Conservation (phyloP, 2,329 filamentous ascomycete genomes). For the Hymenoscyphus fraxineus region DNA sequence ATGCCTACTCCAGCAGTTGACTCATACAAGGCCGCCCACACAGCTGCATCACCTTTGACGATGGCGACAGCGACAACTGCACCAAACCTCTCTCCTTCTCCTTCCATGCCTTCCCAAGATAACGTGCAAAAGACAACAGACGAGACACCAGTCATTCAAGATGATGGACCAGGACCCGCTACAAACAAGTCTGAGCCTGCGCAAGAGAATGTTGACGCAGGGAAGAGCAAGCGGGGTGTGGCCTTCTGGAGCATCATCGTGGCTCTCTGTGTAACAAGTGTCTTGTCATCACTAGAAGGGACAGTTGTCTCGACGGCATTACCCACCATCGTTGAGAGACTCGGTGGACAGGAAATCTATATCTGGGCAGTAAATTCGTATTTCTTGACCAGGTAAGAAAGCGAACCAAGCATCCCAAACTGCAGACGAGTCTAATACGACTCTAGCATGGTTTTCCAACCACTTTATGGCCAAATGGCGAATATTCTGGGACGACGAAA, state of each 20-base stretch:
- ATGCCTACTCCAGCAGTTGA: neutral
- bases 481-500: conserved; percentile 9
- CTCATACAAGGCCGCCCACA: neutral
- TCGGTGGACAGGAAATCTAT: conserved; percentile 13
- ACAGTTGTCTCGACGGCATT: conserved; percentile 20
- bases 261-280: conserved; percentile 4
- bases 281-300: conserved; percentile 17
- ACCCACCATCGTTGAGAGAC: conserved; percentile 18
- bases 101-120: neutral
- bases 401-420: neutral
- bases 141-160: neutral
- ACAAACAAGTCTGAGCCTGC: neutral
- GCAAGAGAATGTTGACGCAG: neutral
- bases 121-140: neutral
- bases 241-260: conserved; percentile 5
- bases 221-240: neutral
- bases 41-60: neutral
- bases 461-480: conserved; percentile 10
- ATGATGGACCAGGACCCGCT: neutral
- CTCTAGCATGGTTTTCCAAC: conserved; percentile 10
- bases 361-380: conserved; percentile 20
- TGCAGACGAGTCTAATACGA: neutral
- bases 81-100: neutral
- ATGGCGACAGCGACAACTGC: neutral
- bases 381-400: conserved; percentile 18